Conservation (phyloP, 2,329 filamentous ascomycete species). For the Rutstroemia sp. region DNA sequence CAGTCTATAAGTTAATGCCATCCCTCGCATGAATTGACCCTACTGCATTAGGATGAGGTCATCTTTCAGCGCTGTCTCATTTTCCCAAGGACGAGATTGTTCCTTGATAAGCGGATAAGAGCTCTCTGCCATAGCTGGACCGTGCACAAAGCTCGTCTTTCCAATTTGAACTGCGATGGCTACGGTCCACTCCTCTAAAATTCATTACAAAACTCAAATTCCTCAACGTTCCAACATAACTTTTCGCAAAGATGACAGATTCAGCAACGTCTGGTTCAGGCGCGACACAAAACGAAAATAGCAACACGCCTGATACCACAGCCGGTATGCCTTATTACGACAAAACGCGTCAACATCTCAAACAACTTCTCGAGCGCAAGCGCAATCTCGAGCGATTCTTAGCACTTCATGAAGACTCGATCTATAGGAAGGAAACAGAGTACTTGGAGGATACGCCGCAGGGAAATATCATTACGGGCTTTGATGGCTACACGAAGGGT, state of each 20-base stretch:
- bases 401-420: conserved; percentile 61
- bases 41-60: no score
- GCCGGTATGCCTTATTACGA: conserved; percentile 61
- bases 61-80: background rate
- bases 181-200: background rate
- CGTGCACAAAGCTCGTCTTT: background rate
- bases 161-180: background rate
- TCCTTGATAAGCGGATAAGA: conserved; percentile 6
- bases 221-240: background rate
- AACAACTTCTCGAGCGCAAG: conserved; percentile 60
- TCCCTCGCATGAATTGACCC: no score
- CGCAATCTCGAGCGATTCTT: conserved; percentile 34
- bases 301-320: conserved; percentile 36
- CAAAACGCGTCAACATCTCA: conserved; percentile 59
- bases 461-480: conserved; percentile 95
- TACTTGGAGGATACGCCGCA: conserved; percentile 86
- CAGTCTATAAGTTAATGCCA: no score
- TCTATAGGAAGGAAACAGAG: conserved; percentile 72
- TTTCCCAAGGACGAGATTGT: no score
- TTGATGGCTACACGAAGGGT: conserved; percentile 97
- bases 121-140: background rate
- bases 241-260: background rate
- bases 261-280: background rate
- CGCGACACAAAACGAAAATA: background rate
- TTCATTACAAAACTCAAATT: background rate